Evolutionary conservation across 163 green algal species (phyloP).

Genomic region (Volvox carteri): DNA sequence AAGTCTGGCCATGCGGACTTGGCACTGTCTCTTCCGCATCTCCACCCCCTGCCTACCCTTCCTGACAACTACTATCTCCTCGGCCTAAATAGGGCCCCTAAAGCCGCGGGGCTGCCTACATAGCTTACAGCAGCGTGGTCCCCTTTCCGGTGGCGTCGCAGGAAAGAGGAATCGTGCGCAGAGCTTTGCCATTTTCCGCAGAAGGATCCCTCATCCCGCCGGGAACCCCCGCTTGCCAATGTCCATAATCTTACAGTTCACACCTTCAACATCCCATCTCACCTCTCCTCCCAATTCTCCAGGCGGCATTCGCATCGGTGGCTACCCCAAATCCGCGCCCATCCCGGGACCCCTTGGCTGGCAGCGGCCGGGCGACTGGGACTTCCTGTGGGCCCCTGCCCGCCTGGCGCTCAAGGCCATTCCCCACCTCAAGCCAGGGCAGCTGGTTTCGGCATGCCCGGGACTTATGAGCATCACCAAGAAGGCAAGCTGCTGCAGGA

Average conservation of each 20-base stretch:
- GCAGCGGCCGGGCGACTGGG: slow-evolving; percentile 71
- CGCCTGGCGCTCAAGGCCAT: slow-evolving; percentile 66
- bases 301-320: slow-evolving; percentile 75
- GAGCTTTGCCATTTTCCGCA: too few species aligned
- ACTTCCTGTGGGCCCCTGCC: slow-evolving; percentile 77
- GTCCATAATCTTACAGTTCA: too few species aligned
- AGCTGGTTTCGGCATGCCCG: slow-evolving; percentile 81
- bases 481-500: slow-evolving; percentile 72
- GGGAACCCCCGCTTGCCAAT: too few species aligned
- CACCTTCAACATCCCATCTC: too few species aligned
- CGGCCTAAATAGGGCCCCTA: too few species aligned
- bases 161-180: too few species aligned
- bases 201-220: too few species aligned
- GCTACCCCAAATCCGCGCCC: slow-evolving; percentile 73
- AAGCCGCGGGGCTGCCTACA: too few species aligned
- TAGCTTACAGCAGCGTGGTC: too few species aligned
- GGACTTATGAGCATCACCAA: slow-evolving; percentile 78
- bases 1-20: too few species aligned
- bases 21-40: neutral
- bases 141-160: too few species aligned
- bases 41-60: neutral
- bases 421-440: slow-evolving; percentile 63
- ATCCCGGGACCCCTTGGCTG: slow-evolving; percentile 69
- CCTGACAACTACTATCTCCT: neutral
- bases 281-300: neutral